A percentile compares a stretch with the other conserved stretches of the same genome.
Evolutionary conservation across 371 early-diverging fungal species (phyloP).

Genomic region (Syncephalis plumigaleata): DNA sequence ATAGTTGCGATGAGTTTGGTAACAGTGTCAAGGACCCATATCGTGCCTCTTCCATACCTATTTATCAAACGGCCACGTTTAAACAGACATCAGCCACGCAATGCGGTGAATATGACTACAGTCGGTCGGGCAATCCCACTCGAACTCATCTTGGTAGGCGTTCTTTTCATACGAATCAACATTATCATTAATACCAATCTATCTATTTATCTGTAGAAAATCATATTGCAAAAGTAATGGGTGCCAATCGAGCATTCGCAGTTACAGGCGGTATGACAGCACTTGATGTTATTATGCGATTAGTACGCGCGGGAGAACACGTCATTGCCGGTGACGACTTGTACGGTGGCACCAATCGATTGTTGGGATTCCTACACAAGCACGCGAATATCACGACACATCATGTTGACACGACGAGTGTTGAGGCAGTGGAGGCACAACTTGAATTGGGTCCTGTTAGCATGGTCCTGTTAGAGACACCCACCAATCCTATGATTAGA

Average conservation of each 20-base stretch:
- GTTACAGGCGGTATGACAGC: constrained; percentile 84
- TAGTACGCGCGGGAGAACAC: constrained; percentile 63
- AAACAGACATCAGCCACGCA: constrained; percentile 65
- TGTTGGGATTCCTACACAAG: constrained; percentile 48
- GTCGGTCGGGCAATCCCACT: constrained; percentile 80
- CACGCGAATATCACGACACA: constrained; percentile 56
- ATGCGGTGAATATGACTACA: constrained; percentile 85
- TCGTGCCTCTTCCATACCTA: constrained; percentile 80
- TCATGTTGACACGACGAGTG: constrained; percentile 64
- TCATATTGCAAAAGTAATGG: constrained; percentile 75
- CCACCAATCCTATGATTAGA: constrained; percentile 79
- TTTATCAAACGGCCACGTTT: constrained; percentile 95
- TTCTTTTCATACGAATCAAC: too few species aligned
- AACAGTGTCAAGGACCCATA: constrained; percentile 51
- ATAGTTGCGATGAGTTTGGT: constrained; percentile 32
- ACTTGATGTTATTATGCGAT: constrained; percentile 62
- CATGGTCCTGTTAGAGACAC: constrained; percentile 68
- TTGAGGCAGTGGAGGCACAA: constrained; percentile 31
- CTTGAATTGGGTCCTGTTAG: constrained; percentile 59
- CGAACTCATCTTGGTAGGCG: constrained; percentile 70
- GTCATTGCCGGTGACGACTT: constrained; percentile 80
- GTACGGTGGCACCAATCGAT: constrained; percentile 78
- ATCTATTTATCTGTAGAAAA: constrained; percentile 27
- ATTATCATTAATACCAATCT: not conserved
- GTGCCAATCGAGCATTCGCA: constrained; percentile 53